Evolutionary conservation across 495 filamentous ascomycete species (phyloP).

Genomic region (Chaetomium tenue): DNA sequence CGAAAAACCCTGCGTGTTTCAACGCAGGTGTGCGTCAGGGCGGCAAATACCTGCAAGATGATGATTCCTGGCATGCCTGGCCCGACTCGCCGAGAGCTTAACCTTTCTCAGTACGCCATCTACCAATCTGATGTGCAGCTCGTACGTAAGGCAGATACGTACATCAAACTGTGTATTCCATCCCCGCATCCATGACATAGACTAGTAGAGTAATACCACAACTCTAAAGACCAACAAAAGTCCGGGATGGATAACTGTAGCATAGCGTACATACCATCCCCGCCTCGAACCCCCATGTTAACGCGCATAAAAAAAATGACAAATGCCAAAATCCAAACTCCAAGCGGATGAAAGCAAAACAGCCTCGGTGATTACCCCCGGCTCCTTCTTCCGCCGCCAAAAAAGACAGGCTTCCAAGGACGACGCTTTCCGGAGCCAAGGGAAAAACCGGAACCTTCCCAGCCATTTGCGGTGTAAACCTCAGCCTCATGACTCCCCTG

Average conservation of each 20-base stretch:
- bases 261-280: too few species aligned
- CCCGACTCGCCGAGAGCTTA: not conserved
- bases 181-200: not conserved
- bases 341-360: not conserved
- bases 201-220: not conserved
- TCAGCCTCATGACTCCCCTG: slow-evolving; percentile 12
- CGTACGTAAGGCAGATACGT: slow-evolving; percentile 19
- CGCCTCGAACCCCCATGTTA: too few species aligned
- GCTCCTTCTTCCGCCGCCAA: not conserved
- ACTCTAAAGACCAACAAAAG: not conserved
- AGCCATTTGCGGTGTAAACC: not conserved
- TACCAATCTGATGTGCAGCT: slow-evolving; percentile 16
- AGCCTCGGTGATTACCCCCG: too few species aligned
- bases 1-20: not conserved
- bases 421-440: not conserved
- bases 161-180: not conserved
- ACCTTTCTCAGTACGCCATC: not conserved
- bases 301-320: not conserved
- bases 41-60: slow-evolving; percentile 20
- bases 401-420: not conserved
- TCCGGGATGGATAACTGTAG: too few species aligned
- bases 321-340: not conserved
- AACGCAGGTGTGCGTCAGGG: slow-evolving; percentile 8
- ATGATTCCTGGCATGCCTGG: not conserved
- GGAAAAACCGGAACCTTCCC: not conserved